Percentiles rank a stretch among this genome's conserved stretches.
These are phyloP conservation scores for Ceratocystis huliohia DNA, from an alignment of 2,329 filamentous ascomycete species.

Conservation along the genomic window DNA sequence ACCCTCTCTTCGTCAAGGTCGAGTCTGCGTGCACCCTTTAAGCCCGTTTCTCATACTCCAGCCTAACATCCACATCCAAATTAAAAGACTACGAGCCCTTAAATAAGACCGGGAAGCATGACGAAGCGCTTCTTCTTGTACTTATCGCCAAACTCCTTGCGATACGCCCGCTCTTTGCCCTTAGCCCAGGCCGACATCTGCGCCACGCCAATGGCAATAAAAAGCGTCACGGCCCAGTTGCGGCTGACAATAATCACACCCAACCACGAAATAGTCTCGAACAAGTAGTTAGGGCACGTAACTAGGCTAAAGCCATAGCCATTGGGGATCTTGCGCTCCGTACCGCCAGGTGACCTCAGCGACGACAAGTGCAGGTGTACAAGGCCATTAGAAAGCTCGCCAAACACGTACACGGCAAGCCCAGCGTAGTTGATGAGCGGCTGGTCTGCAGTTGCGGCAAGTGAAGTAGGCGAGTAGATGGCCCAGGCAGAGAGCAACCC, in stretches of 20 bases:
- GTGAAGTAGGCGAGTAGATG: constrained; percentile 65
- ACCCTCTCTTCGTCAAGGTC: background rate
- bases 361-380: constrained; percentile 68
- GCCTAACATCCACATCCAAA: background rate
- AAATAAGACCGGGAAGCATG: constrained; percentile 69
- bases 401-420: constrained; percentile 58
- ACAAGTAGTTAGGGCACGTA: constrained; percentile 96
- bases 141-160: constrained; percentile 79
- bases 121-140: constrained; percentile 90
- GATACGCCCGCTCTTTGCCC: constrained; percentile 84
- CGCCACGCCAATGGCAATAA: constrained; percentile 56
- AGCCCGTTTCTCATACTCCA: background rate
- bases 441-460: constrained; percentile 43
- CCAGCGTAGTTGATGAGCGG: constrained; percentile 51
- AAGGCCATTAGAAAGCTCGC: constrained; percentile 67
- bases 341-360: constrained; percentile 66
- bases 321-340: constrained; percentile 73
- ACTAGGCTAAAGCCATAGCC: constrained; percentile 77
- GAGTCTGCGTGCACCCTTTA: background rate
- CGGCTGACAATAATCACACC: constrained; percentile 69
- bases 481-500: constrained; percentile 73
- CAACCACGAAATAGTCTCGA: constrained; percentile 76
- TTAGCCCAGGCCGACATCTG: constrained; percentile 83
- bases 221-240: constrained; percentile 65
- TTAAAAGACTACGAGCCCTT: constrained; percentile 22